Base-by-base conservation (phyloP, 2,329 filamentous ascomycete species). In the Paracamarosporium sp. region DNA sequence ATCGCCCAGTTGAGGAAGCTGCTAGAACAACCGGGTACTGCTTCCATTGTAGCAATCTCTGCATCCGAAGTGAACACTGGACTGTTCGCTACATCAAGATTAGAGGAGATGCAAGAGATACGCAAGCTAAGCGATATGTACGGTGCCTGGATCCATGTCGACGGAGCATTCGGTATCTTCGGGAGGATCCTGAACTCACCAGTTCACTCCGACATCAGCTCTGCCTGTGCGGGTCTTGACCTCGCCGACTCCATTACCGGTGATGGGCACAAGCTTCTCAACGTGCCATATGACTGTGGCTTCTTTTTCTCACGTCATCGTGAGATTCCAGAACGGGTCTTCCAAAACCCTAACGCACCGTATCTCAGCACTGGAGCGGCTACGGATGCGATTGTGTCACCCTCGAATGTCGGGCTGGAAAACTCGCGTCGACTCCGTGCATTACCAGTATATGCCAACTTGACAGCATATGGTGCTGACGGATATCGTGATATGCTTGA, bases 61-160 rank as follows among this genome's bases (percentile, higher is more conserved):
- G 90, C 89, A 5, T 91, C 91, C 1, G 94, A 98, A 77, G 92
- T 97, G 27, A 97, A 98, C 67, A 96, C 93, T 0, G 93, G 93
- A 0, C 82, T 88, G 5, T 97, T 93, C 73, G 89, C 91, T 27
- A 90, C 83, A 30, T 77, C 78, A 1, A 85, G 80, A 1, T 63
- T 75, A 2, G 80, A 82, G 4, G 87, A 93, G 60, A 88, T 88
- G 76, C 69, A 76, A 53, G 80, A 81, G 54, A 76, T 97, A 35
- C 85, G 93, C 57, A 77, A 80, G 4, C 72, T 97, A 36, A 92
- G 91, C 41, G 88, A 95, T 65, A 80, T 82, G 62, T 87, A 94
- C 63, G 83, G 84, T 1, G 89, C 92, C 0, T 97, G 93, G 93
- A 83, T 97, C 36, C 94, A 98, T 74, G 88, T 94, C 7, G 94